Conservation (phyloP, 2,329 filamentous ascomycete species). For the Aspergillus thermomutatus region DNA sequence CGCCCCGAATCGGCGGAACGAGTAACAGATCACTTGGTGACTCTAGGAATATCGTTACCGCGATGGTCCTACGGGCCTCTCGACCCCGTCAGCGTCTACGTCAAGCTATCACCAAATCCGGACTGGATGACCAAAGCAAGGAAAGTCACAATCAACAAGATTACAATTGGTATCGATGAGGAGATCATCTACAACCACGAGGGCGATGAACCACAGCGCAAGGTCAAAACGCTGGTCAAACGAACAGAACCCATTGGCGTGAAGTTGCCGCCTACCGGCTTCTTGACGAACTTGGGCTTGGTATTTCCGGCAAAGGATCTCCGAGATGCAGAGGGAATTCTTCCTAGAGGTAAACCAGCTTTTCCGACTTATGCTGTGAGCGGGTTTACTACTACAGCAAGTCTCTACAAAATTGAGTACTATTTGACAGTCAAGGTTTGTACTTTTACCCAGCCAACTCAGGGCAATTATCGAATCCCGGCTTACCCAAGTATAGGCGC, state of each 20-base stretch:
- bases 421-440: conserved; percentile 86
- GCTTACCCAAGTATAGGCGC: conserved; percentile 58
- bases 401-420: conserved; percentile 97
- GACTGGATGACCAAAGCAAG: conserved; percentile 89
- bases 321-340: conserved; percentile 79
- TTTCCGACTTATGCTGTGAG: conserved; percentile 87
- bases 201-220: conserved; percentile 89
- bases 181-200: conserved; percentile 99
- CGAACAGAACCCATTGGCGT: conserved; percentile 77
- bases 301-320: conserved; percentile 88
- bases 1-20: conserved; percentile 83
- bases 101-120: conserved; percentile 86
- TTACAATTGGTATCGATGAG: conserved; percentile 91
- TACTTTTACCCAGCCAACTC: not conserved
- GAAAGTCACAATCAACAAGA: conserved; percentile 88
- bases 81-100: conserved; percentile 93
- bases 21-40: conserved; percentile 86
- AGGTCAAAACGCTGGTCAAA: conserved; percentile 81
- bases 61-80: conserved; percentile 95
- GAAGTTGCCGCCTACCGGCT: conserved; percentile 85
- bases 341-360: conserved; percentile 77
- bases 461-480: conserved; percentile 3
- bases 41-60: conserved; percentile 84
- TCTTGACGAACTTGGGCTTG: conserved; percentile 86
- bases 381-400: conserved; percentile 91